Conservation (phyloP, 2,329 filamentous ascomycete genomes). For the Cryphonectria carpinicola region DNA sequence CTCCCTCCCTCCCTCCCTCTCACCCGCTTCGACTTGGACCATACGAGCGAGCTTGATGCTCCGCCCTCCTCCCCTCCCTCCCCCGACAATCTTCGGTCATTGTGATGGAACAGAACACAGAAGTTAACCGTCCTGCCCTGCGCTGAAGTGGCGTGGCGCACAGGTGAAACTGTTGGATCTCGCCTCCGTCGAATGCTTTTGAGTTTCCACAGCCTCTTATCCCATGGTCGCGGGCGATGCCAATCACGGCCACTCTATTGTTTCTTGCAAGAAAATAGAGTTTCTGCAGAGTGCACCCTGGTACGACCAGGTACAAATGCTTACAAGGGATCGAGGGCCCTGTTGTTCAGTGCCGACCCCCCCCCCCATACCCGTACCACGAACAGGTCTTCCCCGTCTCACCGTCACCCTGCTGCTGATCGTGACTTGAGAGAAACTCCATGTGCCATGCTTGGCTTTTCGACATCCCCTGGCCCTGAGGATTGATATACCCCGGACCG, state of each 20-base stretch:
- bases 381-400: not conserved
- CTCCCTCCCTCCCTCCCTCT: not conserved
- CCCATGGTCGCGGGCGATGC: not conserved
- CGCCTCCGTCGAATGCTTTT: conserved; percentile 26
- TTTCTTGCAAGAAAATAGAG: conserved; percentile 15
- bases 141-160: not conserved
- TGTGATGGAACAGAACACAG: not conserved
- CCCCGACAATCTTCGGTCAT: not conserved
- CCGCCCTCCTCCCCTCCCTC: too few species aligned
- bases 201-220: conserved; percentile 22
- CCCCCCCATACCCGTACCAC: conserved; percentile 18
- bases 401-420: not conserved
- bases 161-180: conserved; percentile 13
- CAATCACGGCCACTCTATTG: conserved; percentile 10
- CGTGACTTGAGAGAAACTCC: conserved; percentile 14
- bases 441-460: conserved; percentile 19
- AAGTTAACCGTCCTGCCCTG: not conserved
- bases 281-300: conserved; percentile 12
- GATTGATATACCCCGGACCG: conserved; percentile 23
- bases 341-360: conserved; percentile 24
- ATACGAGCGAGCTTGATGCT: not conserved
- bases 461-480: conserved; percentile 18
- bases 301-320: conserved; percentile 2
- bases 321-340: not conserved
- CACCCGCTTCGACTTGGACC: not conserved